Conservation (phyloP, 768 basidiomycete species). For the Kwoniella newhampshirensis region DNA sequence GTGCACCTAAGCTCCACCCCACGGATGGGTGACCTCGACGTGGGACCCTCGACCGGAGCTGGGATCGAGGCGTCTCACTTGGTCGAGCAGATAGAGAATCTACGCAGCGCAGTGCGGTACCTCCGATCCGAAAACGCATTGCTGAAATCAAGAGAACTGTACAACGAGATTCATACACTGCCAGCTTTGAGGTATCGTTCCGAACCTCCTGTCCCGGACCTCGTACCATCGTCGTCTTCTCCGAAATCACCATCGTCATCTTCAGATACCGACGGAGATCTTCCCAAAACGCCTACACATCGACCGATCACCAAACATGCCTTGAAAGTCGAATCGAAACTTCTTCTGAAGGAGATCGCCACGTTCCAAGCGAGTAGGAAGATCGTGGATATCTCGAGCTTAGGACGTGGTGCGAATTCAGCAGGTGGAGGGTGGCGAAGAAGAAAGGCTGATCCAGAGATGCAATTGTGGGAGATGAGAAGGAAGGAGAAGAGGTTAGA, state of each 20-base stretch:
- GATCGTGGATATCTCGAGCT: conserved; percentile 77
- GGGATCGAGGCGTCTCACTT: conserved; percentile 84
- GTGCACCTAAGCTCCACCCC: conserved; percentile 33
- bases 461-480: conserved; percentile 72
- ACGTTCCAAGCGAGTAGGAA: conserved; percentile 75
- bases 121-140: conserved; percentile 91
- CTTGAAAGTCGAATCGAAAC: conserved; percentile 76
- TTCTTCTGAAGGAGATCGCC: conserved; percentile 85
- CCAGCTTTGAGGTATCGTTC: conserved; percentile 60
- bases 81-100: conserved; percentile 86
- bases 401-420: conserved; percentile 52
- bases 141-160: conserved; percentile 86
- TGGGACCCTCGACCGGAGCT: conserved; percentile 49
- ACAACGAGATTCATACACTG: conserved; percentile 74
- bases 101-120: conserved; percentile 88
- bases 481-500: conserved; percentile 17
- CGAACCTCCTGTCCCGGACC: conserved; percentile 31
- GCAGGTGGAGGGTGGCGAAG: conserved; percentile 65
- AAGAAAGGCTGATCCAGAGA: conserved; percentile 73
- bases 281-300: conserved; percentile 9
- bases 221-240: conserved; percentile 61
- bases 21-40: no score
- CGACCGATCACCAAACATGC: conserved; percentile 54
- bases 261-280: conserved; percentile 18
- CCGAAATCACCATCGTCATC: conserved; percentile 61